phyloP scores from a whole-genome alignment of 192 early-diverging fungal species.

The Paraglomus occultum region DNA sequence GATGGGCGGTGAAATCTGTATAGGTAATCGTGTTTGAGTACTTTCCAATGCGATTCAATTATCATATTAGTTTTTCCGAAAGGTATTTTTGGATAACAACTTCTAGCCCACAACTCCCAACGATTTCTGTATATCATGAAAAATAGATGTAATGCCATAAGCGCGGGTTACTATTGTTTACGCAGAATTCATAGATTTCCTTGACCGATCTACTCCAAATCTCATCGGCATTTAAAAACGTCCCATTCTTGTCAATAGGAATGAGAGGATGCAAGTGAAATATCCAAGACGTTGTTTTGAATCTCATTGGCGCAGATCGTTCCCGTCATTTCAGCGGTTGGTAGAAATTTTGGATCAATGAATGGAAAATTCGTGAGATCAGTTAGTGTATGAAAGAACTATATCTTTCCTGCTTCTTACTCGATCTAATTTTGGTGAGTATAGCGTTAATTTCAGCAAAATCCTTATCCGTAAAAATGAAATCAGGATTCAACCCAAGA shows the following conservation, averaged over 20 bases:
- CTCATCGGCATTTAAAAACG: too few species aligned
- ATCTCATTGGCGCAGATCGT: neutral
- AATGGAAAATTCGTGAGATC: neutral
- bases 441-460: neutral
- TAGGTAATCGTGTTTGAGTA: slow-evolving; percentile 5
- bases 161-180: neutral
- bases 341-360: too few species aligned
- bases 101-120: neutral
- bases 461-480: neutral
- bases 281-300: neutral
- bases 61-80: neutral
- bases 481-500: too few species aligned
- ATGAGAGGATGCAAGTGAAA: neutral
- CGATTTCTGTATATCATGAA: neutral
- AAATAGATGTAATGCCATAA: neutral
- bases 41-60: neutral
- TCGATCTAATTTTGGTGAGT: too few species aligned
- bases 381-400: neutral
- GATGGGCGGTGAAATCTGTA: neutral
- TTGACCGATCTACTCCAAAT: too few species aligned
- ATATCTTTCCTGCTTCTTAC: neutral
- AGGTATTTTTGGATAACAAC: neutral
- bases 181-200: too few species aligned
- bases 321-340: too few species aligned
- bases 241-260: neutral